Evolutionary conservation across 768 basidiomycete species (phyloP).

Genomic region (Coprinopsis marcescibilis): DNA sequence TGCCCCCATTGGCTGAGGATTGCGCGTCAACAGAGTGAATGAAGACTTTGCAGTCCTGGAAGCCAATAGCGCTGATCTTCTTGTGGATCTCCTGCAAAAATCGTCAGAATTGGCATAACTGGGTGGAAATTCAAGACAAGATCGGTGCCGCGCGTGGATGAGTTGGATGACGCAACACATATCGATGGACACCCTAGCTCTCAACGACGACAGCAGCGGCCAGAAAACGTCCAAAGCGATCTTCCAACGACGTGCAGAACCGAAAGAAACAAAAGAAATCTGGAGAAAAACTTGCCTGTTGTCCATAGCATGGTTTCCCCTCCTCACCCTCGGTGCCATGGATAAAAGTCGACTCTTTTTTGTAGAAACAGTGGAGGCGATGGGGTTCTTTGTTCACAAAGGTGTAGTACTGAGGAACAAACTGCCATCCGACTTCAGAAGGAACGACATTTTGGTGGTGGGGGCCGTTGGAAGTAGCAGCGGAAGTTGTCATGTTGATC

Average conservation of each 20-base stretch:
- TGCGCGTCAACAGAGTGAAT: conserved; percentile 98
- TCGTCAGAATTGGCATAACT: conserved; percentile 9
- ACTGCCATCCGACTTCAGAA: conserved; percentile 98
- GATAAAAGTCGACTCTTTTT: conserved; percentile 93
- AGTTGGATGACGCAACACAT: conserved; percentile 1
- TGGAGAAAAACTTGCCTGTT: conserved; percentile 59
- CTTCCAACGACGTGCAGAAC: neutral
- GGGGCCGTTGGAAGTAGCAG: conserved; percentile 32
- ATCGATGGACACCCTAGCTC: neutral
- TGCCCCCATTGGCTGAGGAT: conserved; percentile 89
- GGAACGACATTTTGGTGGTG: conserved; percentile 67
- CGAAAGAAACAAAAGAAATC: conserved; percentile 4
- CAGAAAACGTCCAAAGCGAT: neutral
- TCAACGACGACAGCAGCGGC: neutral
- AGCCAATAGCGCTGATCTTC: conserved; percentile 90
- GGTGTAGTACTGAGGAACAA: conserved; percentile 98
- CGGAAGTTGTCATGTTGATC: conserved; percentile 32
- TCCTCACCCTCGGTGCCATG: conserved; percentile 99
- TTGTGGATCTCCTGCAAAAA: conserved; percentile 85
- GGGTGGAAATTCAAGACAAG: neutral
- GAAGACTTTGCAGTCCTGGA: conserved; percentile 97
- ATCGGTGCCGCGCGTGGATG: conserved; percentile 1
- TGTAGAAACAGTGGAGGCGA: conserved; percentile 98
- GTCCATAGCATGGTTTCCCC: conserved; percentile 80
- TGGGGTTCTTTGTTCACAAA: conserved; percentile 97